These are phyloP conservation scores for Buxus sempervirens DNA, from an alignment of 164 flowering plant genomes.

Conservation along the genomic window DNA sequence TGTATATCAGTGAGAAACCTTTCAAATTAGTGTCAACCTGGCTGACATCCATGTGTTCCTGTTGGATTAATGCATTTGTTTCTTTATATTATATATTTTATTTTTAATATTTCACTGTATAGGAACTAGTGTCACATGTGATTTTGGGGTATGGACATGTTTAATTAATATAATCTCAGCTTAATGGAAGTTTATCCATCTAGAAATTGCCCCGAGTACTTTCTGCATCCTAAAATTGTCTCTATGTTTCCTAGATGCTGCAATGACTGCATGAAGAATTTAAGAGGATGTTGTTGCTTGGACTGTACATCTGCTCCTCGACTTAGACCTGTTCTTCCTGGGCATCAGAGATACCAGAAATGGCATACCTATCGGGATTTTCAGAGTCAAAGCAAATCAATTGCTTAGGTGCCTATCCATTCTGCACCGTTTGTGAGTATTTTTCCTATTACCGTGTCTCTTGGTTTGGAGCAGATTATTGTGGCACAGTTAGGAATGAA, in stretches of 20 bases:
- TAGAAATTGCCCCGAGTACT: background rate
- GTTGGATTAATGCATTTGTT: no score
- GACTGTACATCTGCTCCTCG: constrained; percentile 69
- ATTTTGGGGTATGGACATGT: background rate
- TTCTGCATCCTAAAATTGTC: background rate
- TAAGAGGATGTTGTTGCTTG: constrained; percentile 70
- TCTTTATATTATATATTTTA: no score
- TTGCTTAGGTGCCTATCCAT: background rate
- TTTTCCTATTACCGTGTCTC: no score
- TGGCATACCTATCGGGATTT: constrained; percentile 77
- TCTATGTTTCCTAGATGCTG: constrained; percentile 53
- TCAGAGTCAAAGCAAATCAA: constrained; percentile 19
- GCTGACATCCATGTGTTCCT: no score
- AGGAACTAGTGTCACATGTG: no score
- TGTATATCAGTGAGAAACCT: no score
- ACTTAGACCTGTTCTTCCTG: constrained; percentile 63
- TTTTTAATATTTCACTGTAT: no score
- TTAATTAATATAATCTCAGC: background rate
- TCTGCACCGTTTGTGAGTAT: background rate
- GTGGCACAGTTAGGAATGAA: no score
- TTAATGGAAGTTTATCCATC: background rate
- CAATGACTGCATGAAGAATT: constrained; percentile 38
- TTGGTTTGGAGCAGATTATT: no score
- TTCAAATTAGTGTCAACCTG: no score
- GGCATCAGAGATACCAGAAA: constrained; percentile 70